These are phyloP conservation scores for Viridothelium virens DNA, from an alignment of 495 filamentous ascomycete genomes.

Conservation along the genomic window DNA sequence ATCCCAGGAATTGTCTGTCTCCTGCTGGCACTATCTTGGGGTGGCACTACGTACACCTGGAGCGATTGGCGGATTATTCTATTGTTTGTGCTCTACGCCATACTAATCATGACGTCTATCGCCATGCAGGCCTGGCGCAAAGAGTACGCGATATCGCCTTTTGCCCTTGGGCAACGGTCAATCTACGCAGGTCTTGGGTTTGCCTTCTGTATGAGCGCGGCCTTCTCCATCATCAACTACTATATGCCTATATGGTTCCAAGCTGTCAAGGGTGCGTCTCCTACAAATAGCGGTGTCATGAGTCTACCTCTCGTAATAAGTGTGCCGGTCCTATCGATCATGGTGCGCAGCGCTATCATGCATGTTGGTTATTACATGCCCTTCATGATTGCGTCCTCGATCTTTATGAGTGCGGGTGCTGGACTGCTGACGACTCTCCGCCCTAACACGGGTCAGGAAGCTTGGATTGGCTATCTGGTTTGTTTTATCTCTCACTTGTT, in stretches of 20 bases:
- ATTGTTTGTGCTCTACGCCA: slow-evolving; percentile 40
- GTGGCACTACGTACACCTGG: slow-evolving; percentile 50
- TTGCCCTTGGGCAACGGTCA: slow-evolving; percentile 39
- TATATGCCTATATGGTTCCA: slow-evolving; percentile 63
- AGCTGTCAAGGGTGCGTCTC: slow-evolving; percentile 38
- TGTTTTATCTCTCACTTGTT: neutral
- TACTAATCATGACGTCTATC: slow-evolving; percentile 45
- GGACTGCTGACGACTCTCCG: slow-evolving; percentile 36
- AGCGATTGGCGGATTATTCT: slow-evolving; percentile 34
- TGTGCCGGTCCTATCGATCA: slow-evolving; percentile 31
- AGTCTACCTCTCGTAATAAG: slow-evolving; percentile 47
- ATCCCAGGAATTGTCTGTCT: slow-evolving; percentile 49
- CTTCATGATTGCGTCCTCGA: slow-evolving; percentile 30
- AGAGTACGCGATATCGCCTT: slow-evolving; percentile 32
- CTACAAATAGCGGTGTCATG: slow-evolving; percentile 44
- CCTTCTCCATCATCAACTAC: slow-evolving; percentile 45
- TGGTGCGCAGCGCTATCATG: slow-evolving; percentile 31
- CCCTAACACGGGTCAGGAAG: slow-evolving; percentile 25
- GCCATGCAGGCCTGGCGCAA: slow-evolving; percentile 34
- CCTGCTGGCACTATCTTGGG: slow-evolving; percentile 59
- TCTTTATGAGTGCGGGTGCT: slow-evolving; percentile 28
- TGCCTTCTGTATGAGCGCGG: slow-evolving; percentile 31
- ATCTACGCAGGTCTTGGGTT: slow-evolving; percentile 37
- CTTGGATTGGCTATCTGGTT: slow-evolving; percentile 40
- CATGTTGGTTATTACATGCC: slow-evolving; percentile 34